These are phyloP conservation scores for Amorphotheca resinae DNA, from an alignment of 495 filamentous ascomycete species.

Conservation along the genomic window DNA sequence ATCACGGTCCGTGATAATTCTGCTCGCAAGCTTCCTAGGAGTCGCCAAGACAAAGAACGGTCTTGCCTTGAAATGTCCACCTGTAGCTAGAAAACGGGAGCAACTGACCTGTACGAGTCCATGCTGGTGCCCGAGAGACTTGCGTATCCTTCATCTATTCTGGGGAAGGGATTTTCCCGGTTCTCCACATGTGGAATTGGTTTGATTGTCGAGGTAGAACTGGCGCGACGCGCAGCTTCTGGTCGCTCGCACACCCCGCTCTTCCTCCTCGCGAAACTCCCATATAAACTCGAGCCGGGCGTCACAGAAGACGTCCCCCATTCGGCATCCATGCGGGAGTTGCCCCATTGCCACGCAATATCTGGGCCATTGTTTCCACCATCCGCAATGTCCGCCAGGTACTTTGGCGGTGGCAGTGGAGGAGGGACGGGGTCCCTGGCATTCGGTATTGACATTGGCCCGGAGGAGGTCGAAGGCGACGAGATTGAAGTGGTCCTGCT, in stretches of 20 bases:
- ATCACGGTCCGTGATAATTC: no score
- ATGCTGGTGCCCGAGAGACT: constrained; percentile 32
- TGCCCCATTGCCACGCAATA: constrained; percentile 23
- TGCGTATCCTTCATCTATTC: constrained; percentile 39
- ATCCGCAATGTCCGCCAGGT: constrained; percentile 25
- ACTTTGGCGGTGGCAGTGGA: constrained; percentile 38
- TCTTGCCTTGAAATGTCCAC: neutral
- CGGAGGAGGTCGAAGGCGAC: constrained; percentile 28
- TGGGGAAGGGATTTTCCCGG: constrained; percentile 18
- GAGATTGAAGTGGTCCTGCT: constrained; percentile 31
- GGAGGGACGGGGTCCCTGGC: constrained; percentile 32
- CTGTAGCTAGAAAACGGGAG: neutral
- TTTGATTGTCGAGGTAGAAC: constrained; percentile 27
- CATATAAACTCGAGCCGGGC: constrained; percentile 22
- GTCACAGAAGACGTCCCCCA: constrained; percentile 17
- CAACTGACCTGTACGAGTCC: constrained; percentile 24
- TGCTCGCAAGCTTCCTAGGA: no score
- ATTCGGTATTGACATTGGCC: constrained; percentile 37
- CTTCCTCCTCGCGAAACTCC: constrained; percentile 9
- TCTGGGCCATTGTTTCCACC: constrained; percentile 14
- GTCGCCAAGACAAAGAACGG: no score
- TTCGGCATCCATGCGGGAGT: constrained; percentile 18
- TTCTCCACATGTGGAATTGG: constrained; percentile 17
- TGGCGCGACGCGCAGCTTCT: constrained; percentile 23
- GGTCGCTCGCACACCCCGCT: constrained; percentile 17